These are phyloP conservation scores for Arthrobotrys iridis DNA, from an alignment of 2,329 filamentous ascomycete genomes.

Conservation along the genomic window DNA sequence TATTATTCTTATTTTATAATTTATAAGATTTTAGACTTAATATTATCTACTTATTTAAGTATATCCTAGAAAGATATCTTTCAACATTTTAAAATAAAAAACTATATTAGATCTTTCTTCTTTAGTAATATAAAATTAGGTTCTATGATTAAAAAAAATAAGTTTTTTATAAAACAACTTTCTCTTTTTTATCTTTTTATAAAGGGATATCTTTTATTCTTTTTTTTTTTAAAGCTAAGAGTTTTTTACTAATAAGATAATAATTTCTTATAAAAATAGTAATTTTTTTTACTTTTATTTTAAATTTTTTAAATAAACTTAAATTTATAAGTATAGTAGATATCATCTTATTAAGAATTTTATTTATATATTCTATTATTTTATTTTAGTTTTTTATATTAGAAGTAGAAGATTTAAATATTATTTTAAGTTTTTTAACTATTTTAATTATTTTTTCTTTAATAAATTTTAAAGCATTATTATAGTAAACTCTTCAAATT, in stretches of 20 bases:
- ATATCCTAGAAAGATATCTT: not conserved
- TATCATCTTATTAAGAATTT: not conserved
- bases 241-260: not conserved
- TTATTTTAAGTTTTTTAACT: no score
- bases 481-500: no score
- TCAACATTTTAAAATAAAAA: not conserved
- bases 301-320: not conserved
- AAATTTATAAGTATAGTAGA: not conserved
- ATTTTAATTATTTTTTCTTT: no score
- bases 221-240: conserved; percentile 2
- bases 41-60: not conserved
- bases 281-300: no score
- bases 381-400: no score
- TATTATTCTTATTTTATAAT: not conserved
- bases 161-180: no score
- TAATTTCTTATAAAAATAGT: not conserved
- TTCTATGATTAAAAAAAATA: no score
- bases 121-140: no score
- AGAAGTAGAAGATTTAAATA: no score
- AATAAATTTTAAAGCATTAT: no score
- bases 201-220: not conserved
- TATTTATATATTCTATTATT: no score
- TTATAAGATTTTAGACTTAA: not conserved
- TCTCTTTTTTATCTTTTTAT: not conserved
- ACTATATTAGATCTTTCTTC: no score